Evolutionary conservation across 768 basidiomycete species (phyloP), one percentile per base, ranked within the genome.

Genomic region (Saitozyma podzolica): DNA sequence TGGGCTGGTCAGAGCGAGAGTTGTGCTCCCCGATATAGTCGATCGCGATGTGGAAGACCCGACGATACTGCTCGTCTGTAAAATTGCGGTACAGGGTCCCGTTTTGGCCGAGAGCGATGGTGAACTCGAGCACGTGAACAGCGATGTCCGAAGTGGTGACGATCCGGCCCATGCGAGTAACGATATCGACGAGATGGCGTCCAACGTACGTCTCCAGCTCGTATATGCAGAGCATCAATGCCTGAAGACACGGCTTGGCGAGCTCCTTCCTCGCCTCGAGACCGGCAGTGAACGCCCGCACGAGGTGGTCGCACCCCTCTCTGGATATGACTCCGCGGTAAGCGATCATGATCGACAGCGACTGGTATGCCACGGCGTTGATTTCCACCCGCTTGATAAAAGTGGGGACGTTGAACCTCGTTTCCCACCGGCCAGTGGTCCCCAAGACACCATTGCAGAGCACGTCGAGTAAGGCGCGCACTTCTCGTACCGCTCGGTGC

Each of bases 81-180:
- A 99, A 90, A 78, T 96, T 98, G 59, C 87, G 87, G 77, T 92
- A 90, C 7, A 98, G 82, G 7, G 84, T 80, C 1, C 86, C 88
- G 13, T 89, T 84, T 1, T 92, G 90, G 3, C 91, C 92, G 50
- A 96, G 84, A 64, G 96, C 88, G 49, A 86, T 85, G 20, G 98
- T 85, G 77, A 98, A 90, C 64, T 90, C 90, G 62, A 98, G 86
- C 76, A 98, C 94, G 75, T 98, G 94, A n/a, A 94, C 89, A 7
- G 92, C 89, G 85, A 97, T 89, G 63, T 87, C 87, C 2, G 92
- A 87, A 58, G 90, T 92, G 0, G 91, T 91, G 88, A 97, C 94
- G 80, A 98, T 95, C 76, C 90, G 89, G 14, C 65, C 65, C 39
- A 98, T 84, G 78, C 90, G 91, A 70, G 89, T 88, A 61, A 98